phyloP scores from a whole-genome alignment of 23 red algal genomes.

The Cyanidiococcus yangmingshanensis region DNA sequence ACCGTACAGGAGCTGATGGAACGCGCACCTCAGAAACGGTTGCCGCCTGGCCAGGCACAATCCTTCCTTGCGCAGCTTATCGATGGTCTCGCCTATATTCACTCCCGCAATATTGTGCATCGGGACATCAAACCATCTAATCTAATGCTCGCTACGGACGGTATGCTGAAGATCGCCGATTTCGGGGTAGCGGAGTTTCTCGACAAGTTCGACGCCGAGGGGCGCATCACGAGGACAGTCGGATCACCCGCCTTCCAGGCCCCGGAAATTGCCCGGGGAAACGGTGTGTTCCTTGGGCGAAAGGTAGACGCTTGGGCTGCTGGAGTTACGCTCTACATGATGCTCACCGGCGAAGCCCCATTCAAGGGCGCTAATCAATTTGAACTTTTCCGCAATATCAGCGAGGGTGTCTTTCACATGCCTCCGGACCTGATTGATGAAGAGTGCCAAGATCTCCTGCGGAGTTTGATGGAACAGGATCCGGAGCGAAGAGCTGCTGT shows the following conservation, averaged over 20 bases:
- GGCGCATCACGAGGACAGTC: conserved; percentile 60
- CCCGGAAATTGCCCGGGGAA: conserved; percentile 93
- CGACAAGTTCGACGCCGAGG: conserved; percentile 64
- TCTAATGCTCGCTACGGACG: conserved; percentile 69
- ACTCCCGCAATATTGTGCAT: conserved; percentile 78
- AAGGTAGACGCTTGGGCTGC: conserved; percentile 95
- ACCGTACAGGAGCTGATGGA: conserved; percentile 62
- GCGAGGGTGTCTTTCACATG: conserved; percentile 43
- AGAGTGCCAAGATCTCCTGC: conserved; percentile 41
- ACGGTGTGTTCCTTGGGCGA: conserved; percentile 55
- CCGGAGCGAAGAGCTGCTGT: conserved; percentile 32
- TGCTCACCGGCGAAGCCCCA: conserved; percentile 69
- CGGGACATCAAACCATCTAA: conserved; percentile 97
- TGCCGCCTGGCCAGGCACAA: conserved; percentile 56
- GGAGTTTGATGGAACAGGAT: conserved; percentile 42
- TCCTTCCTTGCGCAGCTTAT: conserved; percentile 64
- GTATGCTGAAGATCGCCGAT: conserved; percentile 78
- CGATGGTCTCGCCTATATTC: conserved; percentile 70
- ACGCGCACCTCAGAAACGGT: conserved; percentile 28
- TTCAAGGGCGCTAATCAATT: conserved; percentile 70
- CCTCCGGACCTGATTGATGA: conserved; percentile 38
- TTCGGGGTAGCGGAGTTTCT: conserved; percentile 97
- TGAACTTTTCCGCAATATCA: conserved; percentile 71
- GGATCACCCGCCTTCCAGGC: conserved; percentile 96
- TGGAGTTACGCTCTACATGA: conserved; percentile 75